These are phyloP conservation scores for Coemansia sp. DNA, from an alignment of 192 early-diverging fungal species.

Conservation along the genomic window DNA sequence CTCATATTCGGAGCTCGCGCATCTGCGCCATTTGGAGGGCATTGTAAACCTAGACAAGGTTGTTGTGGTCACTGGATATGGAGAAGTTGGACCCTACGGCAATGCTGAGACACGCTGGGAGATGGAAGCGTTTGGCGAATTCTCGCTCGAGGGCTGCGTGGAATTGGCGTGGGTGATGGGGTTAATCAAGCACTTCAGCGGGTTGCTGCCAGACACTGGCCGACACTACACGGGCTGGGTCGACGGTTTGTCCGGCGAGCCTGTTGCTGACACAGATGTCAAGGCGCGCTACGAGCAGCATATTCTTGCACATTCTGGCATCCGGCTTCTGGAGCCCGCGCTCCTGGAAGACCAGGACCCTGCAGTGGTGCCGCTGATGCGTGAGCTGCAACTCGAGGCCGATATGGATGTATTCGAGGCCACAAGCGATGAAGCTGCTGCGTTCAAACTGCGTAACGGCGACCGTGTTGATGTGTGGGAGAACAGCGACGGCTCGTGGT, in stretches of 20 bases:
- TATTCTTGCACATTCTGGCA: conserved; percentile 88
- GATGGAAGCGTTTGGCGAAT: conserved; percentile 83
- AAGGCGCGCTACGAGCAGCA: conserved; percentile 89
- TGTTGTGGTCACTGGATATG: conserved; percentile 89
- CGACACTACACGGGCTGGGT: conserved; percentile 71
- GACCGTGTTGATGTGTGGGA: conserved; percentile 65
- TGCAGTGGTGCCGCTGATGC: conserved; percentile 77
- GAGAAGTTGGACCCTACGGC: conserved; percentile 92
- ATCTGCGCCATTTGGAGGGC: conserved; percentile 56
- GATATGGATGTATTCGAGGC: conserved; percentile 87
- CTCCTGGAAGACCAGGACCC: conserved; percentile 81
- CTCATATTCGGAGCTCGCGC: conserved; percentile 61
- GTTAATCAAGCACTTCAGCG: conserved; percentile 75
- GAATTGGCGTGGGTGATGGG: conserved; percentile 99
- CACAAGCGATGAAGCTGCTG: conserved; percentile 80
- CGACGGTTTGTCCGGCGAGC: conserved; percentile 74
- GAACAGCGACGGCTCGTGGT: conserved; percentile 60
- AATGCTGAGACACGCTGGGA: conserved; percentile 94
- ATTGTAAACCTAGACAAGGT: conserved; percentile 89
- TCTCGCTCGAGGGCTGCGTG: conserved; percentile 66
- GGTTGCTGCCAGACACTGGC: conserved; percentile 2
- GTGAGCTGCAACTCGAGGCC: conserved; percentile 84
- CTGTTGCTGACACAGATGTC: conserved; percentile 82
- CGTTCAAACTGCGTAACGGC: conserved; percentile 83
- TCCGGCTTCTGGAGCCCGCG: conserved; percentile 41